Conservation (phyloP, 1,284 basidiomycete species). For the Tylopilus sp. region DNA sequence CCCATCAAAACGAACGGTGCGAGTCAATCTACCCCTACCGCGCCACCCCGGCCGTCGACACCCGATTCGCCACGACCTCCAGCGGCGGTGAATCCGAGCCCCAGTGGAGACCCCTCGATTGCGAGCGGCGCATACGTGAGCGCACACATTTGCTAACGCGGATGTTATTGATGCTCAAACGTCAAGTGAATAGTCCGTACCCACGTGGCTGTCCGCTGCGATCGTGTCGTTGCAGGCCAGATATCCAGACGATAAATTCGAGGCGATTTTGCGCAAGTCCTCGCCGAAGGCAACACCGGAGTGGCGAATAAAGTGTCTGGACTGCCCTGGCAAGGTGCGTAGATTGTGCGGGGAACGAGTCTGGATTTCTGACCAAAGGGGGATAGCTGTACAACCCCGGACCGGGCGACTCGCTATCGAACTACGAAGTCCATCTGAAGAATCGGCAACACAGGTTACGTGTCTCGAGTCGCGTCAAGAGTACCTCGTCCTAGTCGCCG, state of each 20-base stretch:
- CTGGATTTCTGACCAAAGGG: neutral
- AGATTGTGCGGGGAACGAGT: too few species aligned
- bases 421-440: conserved; percentile 91
- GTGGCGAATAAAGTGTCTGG: conserved; percentile 92
- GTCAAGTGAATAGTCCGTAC: conserved; percentile 46
- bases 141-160: conserved; percentile 17
- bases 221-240: conserved; percentile 62
- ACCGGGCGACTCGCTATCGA: conserved; percentile 82
- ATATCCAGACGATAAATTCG: conserved; percentile 84
- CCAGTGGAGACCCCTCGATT: conserved; percentile 15
- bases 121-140: conserved; percentile 30
- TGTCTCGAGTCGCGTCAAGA: conserved; percentile 42
- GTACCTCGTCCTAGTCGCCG: conserved; percentile 18
- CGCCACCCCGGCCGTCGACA: conserved; percentile 23
- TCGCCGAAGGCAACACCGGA: conserved; percentile 53
- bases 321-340: conserved; percentile 88
- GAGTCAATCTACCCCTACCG: conserved; percentile 23
- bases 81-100: conserved; percentile 13
- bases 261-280: conserved; percentile 64
- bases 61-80: conserved; percentile 28
- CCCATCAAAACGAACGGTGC: conserved; percentile 51
- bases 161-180: conserved; percentile 36
- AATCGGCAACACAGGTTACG: conserved; percentile 67
- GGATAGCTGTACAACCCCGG: conserved; percentile 87
- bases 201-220: conserved; percentile 68